phyloP scores from a whole-genome alignment of 768 basidiomycete genomes.

The Pulveroboletus frians region DNA sequence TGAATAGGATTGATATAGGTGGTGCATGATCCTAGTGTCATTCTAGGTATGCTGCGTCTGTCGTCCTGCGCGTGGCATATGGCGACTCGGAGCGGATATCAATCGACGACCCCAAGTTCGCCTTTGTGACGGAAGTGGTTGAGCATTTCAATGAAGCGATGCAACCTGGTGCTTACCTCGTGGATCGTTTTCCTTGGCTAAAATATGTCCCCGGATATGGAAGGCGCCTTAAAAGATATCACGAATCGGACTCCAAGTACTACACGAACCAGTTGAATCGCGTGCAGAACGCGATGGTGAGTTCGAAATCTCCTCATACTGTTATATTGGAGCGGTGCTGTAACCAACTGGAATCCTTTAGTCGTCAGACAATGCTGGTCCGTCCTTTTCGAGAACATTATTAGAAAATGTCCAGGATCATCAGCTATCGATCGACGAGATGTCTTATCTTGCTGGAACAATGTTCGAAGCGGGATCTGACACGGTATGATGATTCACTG shows the following conservation, averaged over 20 bases:
- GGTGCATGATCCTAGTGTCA: not conserved
- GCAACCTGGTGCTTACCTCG: slow-evolving; percentile 31
- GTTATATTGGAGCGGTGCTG: not conserved
- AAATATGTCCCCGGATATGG: slow-evolving; percentile 56
- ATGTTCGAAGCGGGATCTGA: slow-evolving; percentile 61
- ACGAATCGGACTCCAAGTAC: slow-evolving; percentile 45
- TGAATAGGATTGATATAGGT: slow-evolving; percentile 15
- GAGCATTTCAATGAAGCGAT: slow-evolving; percentile 27
- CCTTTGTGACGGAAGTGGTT: slow-evolving; percentile 13
- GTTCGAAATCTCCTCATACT: not conserved
- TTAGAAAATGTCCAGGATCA: slow-evolving; percentile 45
- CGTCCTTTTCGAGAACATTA: slow-evolving; percentile 49
- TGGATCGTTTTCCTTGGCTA: slow-evolving; percentile 34
- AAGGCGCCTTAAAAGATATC: slow-evolving; percentile 45
- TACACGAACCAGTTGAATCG: slow-evolving; percentile 46
- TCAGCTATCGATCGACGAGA: slow-evolving; percentile 47
- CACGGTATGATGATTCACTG: slow-evolving; percentile 30
- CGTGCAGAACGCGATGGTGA: slow-evolving; percentile 42
- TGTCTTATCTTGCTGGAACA: slow-evolving; percentile 53
- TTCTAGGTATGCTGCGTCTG: slow-evolving; percentile 25
- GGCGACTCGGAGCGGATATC: slow-evolving; percentile 19
- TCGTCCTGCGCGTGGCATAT: slow-evolving; percentile 25
- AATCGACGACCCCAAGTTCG: slow-evolving; percentile 21
- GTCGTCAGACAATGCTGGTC: slow-evolving; percentile 7
- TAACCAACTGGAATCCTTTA: not conserved